Percentiles rank a stretch among this genome's conserved stretches.
phyloP scores from a whole-genome alignment of 257 asterid species.

The Gynochthodes officinalis region DNA sequence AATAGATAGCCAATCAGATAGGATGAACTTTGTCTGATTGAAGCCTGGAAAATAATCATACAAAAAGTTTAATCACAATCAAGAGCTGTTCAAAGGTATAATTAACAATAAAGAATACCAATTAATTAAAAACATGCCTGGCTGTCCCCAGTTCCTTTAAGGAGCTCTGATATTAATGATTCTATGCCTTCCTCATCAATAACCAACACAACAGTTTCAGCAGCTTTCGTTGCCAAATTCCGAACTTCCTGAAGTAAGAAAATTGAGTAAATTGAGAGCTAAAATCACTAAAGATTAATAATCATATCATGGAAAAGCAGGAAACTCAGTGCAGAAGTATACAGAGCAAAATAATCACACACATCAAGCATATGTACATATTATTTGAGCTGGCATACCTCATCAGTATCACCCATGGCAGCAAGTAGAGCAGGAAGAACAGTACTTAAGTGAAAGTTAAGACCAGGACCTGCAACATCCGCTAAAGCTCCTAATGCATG shows the following conservation, averaged over 20 bases:
- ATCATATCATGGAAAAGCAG: background rate
- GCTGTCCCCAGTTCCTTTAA: slow-evolving; percentile 80
- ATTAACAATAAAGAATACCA: slow-evolving; percentile 2
- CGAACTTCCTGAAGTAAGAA: slow-evolving; percentile 46
- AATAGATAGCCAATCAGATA: slow-evolving; percentile 88
- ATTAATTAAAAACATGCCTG: slow-evolving; percentile 52
- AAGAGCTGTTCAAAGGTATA: background rate
- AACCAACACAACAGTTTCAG: slow-evolving; percentile 92
- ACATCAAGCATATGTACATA: background rate
- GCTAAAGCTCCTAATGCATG: slow-evolving; percentile 99
- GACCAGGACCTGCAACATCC: slow-evolving; percentile 98
- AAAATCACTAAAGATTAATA: background rate
- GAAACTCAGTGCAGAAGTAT: background rate
- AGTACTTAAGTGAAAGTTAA: slow-evolving; percentile 79
- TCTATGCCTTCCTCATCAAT: slow-evolving; percentile 92
- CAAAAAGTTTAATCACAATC: slow-evolving; percentile 16
- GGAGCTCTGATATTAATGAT: slow-evolving; percentile 76
- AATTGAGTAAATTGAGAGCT: background rate
- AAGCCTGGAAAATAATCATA: slow-evolving; percentile 57
- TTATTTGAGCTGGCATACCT: slow-evolving; percentile 39
- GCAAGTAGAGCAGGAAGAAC: slow-evolving; percentile 86
- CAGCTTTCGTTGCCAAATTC: slow-evolving; percentile 74
- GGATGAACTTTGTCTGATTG: slow-evolving; percentile 67
- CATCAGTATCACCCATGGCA: slow-evolving; percentile 69
- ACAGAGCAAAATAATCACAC: background rate